phyloP scores from a whole-genome alignment of 768 basidiomycete genomes.

The Cyathus striatus region DNA sequence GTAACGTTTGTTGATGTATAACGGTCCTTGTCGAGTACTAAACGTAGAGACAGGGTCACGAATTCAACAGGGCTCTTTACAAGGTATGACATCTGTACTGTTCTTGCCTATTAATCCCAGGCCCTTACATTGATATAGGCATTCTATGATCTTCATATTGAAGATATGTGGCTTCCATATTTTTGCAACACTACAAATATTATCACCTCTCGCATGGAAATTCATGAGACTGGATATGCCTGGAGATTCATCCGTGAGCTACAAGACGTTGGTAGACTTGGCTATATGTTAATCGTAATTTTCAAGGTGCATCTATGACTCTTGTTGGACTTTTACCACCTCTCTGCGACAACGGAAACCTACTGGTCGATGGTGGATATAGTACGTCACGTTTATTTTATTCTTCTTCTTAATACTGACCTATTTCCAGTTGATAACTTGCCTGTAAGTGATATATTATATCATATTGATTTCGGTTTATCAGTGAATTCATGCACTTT shows the following conservation, averaged over 20 bases:
- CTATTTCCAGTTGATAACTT: conserved; percentile 71
- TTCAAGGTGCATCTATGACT: conserved; percentile 90
- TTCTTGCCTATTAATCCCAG: background rate
- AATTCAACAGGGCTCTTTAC: conserved; percentile 93
- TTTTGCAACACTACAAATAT: conserved; percentile 99
- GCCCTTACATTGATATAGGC: conserved; percentile 49
- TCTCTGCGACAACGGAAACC: conserved; percentile 87
- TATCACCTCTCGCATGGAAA: conserved; percentile 92
- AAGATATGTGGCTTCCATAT: conserved; percentile 98
- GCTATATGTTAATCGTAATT: conserved; percentile 5
- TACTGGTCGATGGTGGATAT: conserved; percentile 89
- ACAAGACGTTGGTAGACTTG: background rate
- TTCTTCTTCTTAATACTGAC: conserved; percentile 2
- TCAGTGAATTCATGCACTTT: conserved; percentile 2
- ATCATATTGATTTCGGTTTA: background rate
- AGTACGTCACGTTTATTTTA: conserved; percentile 40
- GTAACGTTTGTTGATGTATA: conserved; percentile 16
- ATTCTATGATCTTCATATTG: conserved; percentile 91
- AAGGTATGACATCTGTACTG: conserved; percentile 45
- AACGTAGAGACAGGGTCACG: conserved; percentile 61
- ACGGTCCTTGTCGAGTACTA: background rate
- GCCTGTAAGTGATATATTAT: conserved; percentile 49
- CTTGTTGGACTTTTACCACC: conserved; percentile 93
- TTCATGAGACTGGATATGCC: conserved; percentile 97
- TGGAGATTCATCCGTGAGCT: conserved; percentile 85